These are phyloP conservation scores for Chlamydomonas reinhardtii DNA, from an alignment of 163 green algal genomes.

Conservation along the genomic window DNA sequence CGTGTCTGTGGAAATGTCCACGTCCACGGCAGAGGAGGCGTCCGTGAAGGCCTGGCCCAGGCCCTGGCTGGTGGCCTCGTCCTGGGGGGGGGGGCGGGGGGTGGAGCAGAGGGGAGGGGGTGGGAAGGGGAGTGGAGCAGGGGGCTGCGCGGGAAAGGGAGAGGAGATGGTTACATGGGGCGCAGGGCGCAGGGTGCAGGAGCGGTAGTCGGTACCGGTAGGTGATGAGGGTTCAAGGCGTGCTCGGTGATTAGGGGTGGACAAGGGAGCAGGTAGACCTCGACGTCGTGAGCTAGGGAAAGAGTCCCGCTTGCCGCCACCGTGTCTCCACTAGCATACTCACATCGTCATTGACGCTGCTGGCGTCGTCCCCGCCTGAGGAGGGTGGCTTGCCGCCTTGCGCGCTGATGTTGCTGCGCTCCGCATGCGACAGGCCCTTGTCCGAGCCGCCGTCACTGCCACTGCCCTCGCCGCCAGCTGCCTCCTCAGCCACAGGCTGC, in stretches of 20 bases:
- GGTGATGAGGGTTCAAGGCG: no score
- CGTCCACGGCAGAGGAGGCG: slow-evolving; percentile 14
- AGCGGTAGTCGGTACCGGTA: no score
- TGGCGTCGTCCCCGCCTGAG: no score
- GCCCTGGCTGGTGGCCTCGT: slow-evolving; percentile 36
- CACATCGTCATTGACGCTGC: no score
- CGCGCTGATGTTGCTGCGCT: background rate
- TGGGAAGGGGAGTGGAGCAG: background rate
- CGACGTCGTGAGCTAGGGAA: no score
- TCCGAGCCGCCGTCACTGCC: background rate
- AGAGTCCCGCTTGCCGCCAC: no score
- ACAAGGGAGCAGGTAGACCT: no score
- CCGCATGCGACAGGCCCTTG: background rate
- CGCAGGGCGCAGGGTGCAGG: no score
- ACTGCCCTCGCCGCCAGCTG: background rate
- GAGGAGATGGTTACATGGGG: background rate
- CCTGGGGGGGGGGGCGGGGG: background rate
- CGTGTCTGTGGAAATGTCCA: slow-evolving; percentile 19
- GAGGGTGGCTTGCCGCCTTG: background rate
- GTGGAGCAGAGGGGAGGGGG: background rate
- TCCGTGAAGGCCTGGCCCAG: slow-evolving; percentile 27
- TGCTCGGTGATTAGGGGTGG: no score
- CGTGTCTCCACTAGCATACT: no score
- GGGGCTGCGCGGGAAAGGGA: background rate
- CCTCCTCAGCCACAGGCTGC: slow-evolving; percentile 3